Conservation (phyloP, 2,329 filamentous ascomycete genomes). For the Huntiella abstrusa region DNA sequence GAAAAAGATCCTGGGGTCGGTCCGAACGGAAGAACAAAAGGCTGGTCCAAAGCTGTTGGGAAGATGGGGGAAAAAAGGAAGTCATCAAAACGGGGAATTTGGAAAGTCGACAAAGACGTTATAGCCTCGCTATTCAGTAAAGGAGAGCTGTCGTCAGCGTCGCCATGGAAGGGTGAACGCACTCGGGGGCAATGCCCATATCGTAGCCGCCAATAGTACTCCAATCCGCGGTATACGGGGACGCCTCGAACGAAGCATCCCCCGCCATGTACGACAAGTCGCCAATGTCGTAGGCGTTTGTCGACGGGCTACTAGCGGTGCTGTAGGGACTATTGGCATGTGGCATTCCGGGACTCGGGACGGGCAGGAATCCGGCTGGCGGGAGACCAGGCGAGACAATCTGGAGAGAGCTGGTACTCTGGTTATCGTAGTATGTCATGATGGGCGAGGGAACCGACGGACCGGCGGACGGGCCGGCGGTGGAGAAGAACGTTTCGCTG, state of each 20-base stretch:
- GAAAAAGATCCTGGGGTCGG: too few relatives aligned
- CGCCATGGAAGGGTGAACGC: conserved; percentile 10
- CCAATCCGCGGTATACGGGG: background rate
- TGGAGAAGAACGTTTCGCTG: conserved; percentile 3
- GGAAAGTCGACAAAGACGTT: background rate
- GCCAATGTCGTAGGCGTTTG: conserved; percentile 4
- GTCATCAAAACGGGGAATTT: background rate
- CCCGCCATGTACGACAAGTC: conserved; percentile 2
- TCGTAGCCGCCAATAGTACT: background rate
- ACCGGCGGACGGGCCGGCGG: background rate
- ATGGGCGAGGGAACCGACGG: conserved; percentile 4
- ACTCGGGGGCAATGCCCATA: conserved; percentile 10
- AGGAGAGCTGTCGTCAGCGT: conserved; percentile 5
- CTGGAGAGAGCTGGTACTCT: background rate
- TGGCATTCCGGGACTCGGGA: conserved; percentile 7
- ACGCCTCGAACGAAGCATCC: conserved; percentile 4
- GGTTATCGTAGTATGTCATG: conserved; percentile 2
- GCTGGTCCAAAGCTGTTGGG: background rate
- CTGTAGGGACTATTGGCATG: conserved; percentile 6
- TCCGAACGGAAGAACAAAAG: too few relatives aligned
- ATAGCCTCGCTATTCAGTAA: conserved; percentile 4
- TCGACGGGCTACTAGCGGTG: conserved; percentile 7
- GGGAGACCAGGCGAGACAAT: conserved; percentile 8
- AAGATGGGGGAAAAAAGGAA: background rate
- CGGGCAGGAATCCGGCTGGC: conserved; percentile 3